Base-by-base conservation (phyloP, 73 alveolate species). In the Paramecium tetraurelia region DNA sequence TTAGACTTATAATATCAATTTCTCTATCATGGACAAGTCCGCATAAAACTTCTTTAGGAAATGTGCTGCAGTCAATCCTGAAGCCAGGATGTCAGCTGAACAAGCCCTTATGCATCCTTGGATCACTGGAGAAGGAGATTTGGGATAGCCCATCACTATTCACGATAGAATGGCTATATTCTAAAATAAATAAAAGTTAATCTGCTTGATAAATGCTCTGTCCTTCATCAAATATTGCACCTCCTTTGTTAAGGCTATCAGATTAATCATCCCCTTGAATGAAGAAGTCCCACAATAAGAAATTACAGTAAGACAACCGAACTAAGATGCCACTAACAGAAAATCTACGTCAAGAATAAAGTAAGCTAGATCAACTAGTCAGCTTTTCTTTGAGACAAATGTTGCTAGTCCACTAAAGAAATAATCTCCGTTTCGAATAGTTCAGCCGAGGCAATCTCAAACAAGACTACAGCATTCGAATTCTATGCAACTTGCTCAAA, bases 321-420 rank as follows among this genome's bases (percentile, higher is more conserved):
- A 68, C 11, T 20, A 31, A 68, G 46, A 33, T 68, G 9, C 40
- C 24, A 68, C 84, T 68, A 2, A 31, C 11, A 72, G 86, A 31
- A 44, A 24, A 41, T 43, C 46, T 33, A 48, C 90, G 14, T 44
- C 90, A 5, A 41, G 46, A 20, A 80, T 80, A 12, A 80, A 80
- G 24, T 80, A 80, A 48, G 90, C 90, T 80, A 40, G 90, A 43
- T 80, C 90, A 0, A 80, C 77, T 44, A 80, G 90, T 80, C 7
- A 33, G 12, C 75, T 80, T 4, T 75, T 75, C 29, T 80, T 44
- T 44, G 90, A 80, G 16, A 80, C 40, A 7, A 72, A 31, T 35
- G 59, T 72, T 36, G 86, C 86, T 36, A 36, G 59, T 36, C 86
- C 86, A 36, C 35, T 35, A 33, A 72, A 63, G 84, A 63, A 63